Evolutionary conservation across 2,329 filamentous ascomycete genomes (phyloP), one percentile per base, ranked within the genome.

Genomic region (Hypoxylon sp.): DNA sequence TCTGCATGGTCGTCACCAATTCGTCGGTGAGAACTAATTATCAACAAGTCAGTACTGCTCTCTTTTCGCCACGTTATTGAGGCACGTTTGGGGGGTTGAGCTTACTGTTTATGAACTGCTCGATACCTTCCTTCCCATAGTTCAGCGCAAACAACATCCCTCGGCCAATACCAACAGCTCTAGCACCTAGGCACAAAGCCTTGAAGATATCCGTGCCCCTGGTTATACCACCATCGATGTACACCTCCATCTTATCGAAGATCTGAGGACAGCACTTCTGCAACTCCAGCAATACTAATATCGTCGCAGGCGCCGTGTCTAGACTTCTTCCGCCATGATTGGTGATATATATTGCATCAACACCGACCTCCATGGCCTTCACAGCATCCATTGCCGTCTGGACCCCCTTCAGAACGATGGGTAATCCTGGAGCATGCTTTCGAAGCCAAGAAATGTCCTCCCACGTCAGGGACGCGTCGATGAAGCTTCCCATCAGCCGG

Each of bases 381-480:
- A 82, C 80, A 12, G 90, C 90, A 75, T 93, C 91, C 41, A 82
- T 80, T 0, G 87, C 85, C 12, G 85, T 87, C 78, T 92, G 89
- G n/a, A 93, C 86, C 0, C 90, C 90, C 76, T 93, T 93, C 25
- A 93, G 51, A 68, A 89, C 79, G 81, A 92, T 70, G 73, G 88
- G 80, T 6, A 88, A 81, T 0, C 83, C 83, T 1, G 78, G 82
- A 30, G 87, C 84, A 61, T 81, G 78, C 75, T 81, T 83, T 80
- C 88, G 86, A 21, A 92, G 74, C 89, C 90, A 92, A 3, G 82
- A 79, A 1, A 92, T 81, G 74, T 91, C 90, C 46, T 85, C 82
- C 90, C 90, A 93, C 6, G 72, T 83, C 12, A 88, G 78, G 16
- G 83, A 81, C 3, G 86, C 72, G 73, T 89, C 87, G 72, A 90